A percentile compares a stretch with the other conserved stretches of the same genome.
Evolutionary conservation across 805 yeast genomes (phyloP).

Genomic region (Wickerhamomyces rabaulensis): DNA sequence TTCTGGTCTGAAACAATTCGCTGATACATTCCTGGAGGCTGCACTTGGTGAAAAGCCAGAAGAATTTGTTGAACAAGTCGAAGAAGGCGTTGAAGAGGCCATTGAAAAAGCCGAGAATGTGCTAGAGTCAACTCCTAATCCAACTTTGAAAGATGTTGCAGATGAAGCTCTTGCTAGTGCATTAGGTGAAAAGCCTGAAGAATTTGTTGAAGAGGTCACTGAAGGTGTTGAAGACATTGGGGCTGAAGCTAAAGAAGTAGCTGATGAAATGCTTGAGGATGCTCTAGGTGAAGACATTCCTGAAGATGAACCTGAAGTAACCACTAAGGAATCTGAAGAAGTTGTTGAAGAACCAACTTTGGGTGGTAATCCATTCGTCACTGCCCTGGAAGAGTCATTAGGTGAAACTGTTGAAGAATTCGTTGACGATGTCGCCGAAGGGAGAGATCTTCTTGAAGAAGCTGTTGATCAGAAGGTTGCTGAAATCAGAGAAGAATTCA

Average conservation of each 20-base stretch:
- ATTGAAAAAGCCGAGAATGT: background rate
- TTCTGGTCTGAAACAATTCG: background rate
- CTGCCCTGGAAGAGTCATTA: conserved; percentile 13
- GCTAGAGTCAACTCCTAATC: background rate
- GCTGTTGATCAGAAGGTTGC: background rate
- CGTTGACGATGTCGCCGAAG: conserved; percentile 1
- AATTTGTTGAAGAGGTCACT: background rate
- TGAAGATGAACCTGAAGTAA: conserved; percentile 1
- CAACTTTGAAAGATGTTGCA: background rate
- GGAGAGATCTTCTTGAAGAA: background rate
- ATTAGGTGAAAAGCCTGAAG: conserved; percentile 3
- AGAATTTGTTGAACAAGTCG: conserved; percentile 1
- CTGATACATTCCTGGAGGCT: background rate
- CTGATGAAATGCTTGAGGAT: conserved; percentile 11
- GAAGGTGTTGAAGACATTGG: background rate
- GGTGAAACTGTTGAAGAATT: conserved; percentile 9
- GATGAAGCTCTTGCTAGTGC: background rate
- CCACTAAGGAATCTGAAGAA: background rate
- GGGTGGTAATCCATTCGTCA: conserved; percentile 6
- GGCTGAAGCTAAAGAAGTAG: background rate
- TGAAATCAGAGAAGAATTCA: background rate
- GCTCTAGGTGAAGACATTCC: conserved; percentile 8
- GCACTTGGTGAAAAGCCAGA: conserved; percentile 3
- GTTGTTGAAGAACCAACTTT: too few relatives aligned
- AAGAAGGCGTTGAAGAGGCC: background rate